Evolutionary conservation across 2,329 filamentous ascomycete genomes (phyloP).

Genomic region (Colletotrichum limetticola): DNA sequence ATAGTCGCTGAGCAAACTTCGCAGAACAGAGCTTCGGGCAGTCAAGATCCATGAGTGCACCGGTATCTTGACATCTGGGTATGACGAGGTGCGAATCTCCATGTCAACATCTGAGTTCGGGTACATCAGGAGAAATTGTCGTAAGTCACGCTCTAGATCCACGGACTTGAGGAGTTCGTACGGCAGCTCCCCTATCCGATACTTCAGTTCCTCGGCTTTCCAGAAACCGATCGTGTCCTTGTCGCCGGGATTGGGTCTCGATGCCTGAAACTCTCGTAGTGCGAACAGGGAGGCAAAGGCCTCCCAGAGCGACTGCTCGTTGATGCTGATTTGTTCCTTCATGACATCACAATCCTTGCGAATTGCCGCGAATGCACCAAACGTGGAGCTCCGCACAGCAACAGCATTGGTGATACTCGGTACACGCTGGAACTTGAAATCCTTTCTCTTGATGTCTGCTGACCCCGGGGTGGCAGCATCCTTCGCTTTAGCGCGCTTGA

Average conservation of each 20-base stretch:
- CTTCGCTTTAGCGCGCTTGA: conserved; percentile 85
- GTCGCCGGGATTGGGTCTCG: conserved; percentile 48
- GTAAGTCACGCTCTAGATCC: conserved; percentile 73
- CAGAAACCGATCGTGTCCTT: conserved; percentile 55
- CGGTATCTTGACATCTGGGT: conserved; percentile 78
- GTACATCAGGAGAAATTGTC: conserved; percentile 57
- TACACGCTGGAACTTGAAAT: conserved; percentile 95
- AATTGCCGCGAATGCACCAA: conserved; percentile 89
- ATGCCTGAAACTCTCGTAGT: conserved; percentile 68
- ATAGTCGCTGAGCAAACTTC: conserved; percentile 69
- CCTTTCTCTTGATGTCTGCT: conserved; percentile 75
- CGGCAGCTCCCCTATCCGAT: conserved; percentile 61
- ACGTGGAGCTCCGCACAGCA: conserved; percentile 86
- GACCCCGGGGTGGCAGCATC: conserved; percentile 61
- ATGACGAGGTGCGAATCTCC: conserved; percentile 64
- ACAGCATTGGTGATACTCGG: conserved; percentile 87
- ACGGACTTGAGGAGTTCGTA: conserved; percentile 68
- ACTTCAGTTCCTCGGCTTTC: conserved; percentile 56
- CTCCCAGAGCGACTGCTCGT: conserved; percentile 76
- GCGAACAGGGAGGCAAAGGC: conserved; percentile 78
- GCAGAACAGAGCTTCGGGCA: conserved; percentile 77
- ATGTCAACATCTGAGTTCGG: conserved; percentile 54
- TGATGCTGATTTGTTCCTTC: conserved; percentile 74
- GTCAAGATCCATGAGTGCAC: conserved; percentile 85
- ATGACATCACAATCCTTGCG: conserved; percentile 87